A percentile compares a stretch with the other conserved stretches of the same genome.
Evolutionary conservation across 208 protist species (phyloP).

Genomic region (Polymyxa betae): DNA sequence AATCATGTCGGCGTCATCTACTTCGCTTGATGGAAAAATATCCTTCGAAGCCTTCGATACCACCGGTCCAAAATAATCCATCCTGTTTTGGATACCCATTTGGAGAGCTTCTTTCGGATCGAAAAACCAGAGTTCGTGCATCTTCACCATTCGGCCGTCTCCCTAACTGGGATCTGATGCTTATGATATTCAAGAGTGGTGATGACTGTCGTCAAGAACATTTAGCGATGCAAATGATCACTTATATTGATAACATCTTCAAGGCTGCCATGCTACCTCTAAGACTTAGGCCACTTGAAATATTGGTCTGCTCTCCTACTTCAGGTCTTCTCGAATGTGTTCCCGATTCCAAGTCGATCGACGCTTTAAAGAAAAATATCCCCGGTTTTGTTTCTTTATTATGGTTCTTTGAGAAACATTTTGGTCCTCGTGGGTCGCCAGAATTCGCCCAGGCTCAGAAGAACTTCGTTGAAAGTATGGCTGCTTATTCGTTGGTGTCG

Average conservation of each 20-base stretch:
- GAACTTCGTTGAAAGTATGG: constrained; percentile 90
- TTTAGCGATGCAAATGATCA: constrained; percentile 59
- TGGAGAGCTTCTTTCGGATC: constrained; percentile 53
- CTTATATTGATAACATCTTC: constrained; percentile 28
- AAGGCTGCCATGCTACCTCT: constrained; percentile 17
- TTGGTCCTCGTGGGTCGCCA: constrained; percentile 47
- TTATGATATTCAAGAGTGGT: constrained; percentile 60
- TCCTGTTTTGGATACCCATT: constrained; percentile 31
- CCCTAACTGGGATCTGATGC: constrained; percentile 43
- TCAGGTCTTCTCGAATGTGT: constrained; percentile 53
- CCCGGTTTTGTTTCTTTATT: constrained; percentile 25
- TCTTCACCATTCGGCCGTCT: constrained; percentile 27
- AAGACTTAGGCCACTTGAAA: constrained; percentile 16
- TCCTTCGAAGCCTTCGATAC: background rate
- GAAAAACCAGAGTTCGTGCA: constrained; percentile 25
- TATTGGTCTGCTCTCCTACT: constrained; percentile 56
- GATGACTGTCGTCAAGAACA: constrained; percentile 59
- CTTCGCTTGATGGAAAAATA: constrained; percentile 31
- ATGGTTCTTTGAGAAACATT: constrained; percentile 59
- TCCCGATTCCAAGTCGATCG: constrained; percentile 30
- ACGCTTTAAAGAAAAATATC: constrained; percentile 14
- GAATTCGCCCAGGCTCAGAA: constrained; percentile 1
- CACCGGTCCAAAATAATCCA: background rate
- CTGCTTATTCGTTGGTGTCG: constrained; percentile 87
- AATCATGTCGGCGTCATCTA: constrained; percentile 27